These are phyloP conservation scores for Dissophora ornata DNA, from an alignment of 192 early-diverging fungal genomes.

Conservation along the genomic window DNA sequence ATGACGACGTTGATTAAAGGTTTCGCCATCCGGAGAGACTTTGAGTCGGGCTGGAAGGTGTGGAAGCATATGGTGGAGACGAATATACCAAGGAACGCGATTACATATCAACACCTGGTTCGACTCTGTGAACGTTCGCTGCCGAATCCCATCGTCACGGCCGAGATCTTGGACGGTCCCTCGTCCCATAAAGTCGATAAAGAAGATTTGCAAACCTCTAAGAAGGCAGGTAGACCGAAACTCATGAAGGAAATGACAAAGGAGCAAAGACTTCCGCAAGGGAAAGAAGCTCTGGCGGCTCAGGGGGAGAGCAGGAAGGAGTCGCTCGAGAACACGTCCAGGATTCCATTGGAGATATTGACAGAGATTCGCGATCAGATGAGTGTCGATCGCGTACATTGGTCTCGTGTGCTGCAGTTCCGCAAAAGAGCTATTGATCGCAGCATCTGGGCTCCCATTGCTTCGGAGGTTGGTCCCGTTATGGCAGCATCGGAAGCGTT, in stretches of 20 bases:
- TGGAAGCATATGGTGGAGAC: slow-evolving; percentile 43
- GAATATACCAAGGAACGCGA: slow-evolving; percentile 39
- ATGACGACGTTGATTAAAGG: slow-evolving; percentile 46
- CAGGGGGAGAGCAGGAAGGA: too few species aligned
- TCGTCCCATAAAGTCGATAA: neutral
- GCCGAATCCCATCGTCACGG: slow-evolving; percentile 12
- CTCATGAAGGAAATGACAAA: too few species aligned
- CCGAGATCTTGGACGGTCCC: neutral
- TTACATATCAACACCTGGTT: slow-evolving; percentile 45
- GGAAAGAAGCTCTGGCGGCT: too few species aligned
- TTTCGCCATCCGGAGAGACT: slow-evolving; percentile 39
- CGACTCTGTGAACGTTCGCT: slow-evolving; percentile 47
- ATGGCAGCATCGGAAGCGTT: neutral
- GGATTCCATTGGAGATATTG: slow-evolving; percentile 27
- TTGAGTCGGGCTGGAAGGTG: slow-evolving; percentile 47
- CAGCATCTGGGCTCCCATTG: slow-evolving; percentile 26
- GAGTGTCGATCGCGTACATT: slow-evolving; percentile 30
- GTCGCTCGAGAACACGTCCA: slow-evolving; percentile 3
- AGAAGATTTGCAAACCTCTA: neutral
- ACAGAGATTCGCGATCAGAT: slow-evolving; percentile 35
- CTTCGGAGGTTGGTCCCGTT: slow-evolving; percentile 12
- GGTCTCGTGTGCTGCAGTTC: slow-evolving; percentile 28
- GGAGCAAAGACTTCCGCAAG: neutral
- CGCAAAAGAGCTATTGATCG: neutral
- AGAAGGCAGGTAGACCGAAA: neutral